Evolutionary conservation across 2,329 filamentous ascomycete species (phyloP), one percentile per base, ranked within the genome.

Genomic region (Orbilia ellipsospora): DNA sequence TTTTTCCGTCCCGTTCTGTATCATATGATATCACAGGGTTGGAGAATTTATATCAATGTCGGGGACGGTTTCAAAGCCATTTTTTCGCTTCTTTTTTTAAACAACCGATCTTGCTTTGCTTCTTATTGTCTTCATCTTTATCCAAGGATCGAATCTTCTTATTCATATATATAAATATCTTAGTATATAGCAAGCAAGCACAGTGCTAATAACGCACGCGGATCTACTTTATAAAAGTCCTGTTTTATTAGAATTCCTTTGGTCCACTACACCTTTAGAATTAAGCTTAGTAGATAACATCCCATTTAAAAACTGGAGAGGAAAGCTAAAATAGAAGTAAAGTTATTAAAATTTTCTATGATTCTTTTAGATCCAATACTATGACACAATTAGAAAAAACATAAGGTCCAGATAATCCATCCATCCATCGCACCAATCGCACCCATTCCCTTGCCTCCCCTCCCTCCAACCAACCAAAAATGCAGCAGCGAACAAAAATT

Each of bases 101-200:
- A 36, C 2, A 18, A 48, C 16, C 44, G 13, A 48, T 48, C 44
- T 48, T n/a, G 6, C 13, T 48, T 2, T 48, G 5, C 16, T 48
- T 12, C 44, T 26, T 65, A 26, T 36, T 59, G 60, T 61, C 16
- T 78, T 81, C 83, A 82, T 81, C 81, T 80, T 80, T 66, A 66
- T 57, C 50, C 68, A 65, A 59, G 56, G 50, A 56, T 66, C 57
- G 45, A 54, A 36, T 57, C 52, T 63, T 62, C 36, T 44, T 48
- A 54, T 36, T 10, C 13, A 48, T 48, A 48, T 48, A 48, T 48
- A 48, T 48, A 48, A n/a, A n/a, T 48, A 48, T 48, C 44, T n/a
- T 48, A 10, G 31, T 36, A 36, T 36, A 36, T 36, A 36, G 31
- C 31, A 36, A 36, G 31, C 31, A 36, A 36, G 31, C 31, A 36